Evolutionary conservation across 139 green algal genomes (phyloP).

Genomic region (Picochlorum costavermella): DNA sequence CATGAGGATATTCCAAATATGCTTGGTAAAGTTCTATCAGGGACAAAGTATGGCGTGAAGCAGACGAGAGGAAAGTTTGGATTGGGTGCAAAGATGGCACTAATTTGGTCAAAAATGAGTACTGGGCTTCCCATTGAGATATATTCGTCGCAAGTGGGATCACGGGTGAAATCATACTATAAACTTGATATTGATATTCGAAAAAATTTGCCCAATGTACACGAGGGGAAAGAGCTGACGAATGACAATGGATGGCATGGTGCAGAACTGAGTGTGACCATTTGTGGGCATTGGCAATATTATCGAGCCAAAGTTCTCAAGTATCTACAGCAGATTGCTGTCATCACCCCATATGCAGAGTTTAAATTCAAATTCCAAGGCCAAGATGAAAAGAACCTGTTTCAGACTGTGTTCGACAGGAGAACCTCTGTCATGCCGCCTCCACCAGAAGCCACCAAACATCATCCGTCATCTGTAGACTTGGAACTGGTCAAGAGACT

Average conservation of each 20-base stretch:
- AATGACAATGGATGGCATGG: slow-evolving; percentile 78
- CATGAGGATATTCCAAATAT: slow-evolving; percentile 93
- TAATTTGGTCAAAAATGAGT: slow-evolving; percentile 94
- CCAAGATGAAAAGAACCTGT: slow-evolving; percentile 49
- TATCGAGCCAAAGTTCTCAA: slow-evolving; percentile 70
- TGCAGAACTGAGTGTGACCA: slow-evolving; percentile 72
- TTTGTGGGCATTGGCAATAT: slow-evolving; percentile 84
- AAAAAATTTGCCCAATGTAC: slow-evolving; percentile 86
- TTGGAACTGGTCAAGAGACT: slow-evolving; percentile 89
- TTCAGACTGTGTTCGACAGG: slow-evolving; percentile 68
- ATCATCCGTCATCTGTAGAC: slow-evolving; percentile 83
- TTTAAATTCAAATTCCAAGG: slow-evolving; percentile 68
- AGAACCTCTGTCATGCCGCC: slow-evolving; percentile 84
- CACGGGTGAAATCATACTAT: slow-evolving; percentile 62
- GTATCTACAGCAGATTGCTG: slow-evolving; percentile 92
- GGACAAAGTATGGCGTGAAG: slow-evolving; percentile 93
- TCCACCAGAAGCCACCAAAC: slow-evolving; percentile 55
- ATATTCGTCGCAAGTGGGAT: slow-evolving; percentile 36
- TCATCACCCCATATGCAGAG: slow-evolving; percentile 92
- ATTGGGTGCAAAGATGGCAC: slow-evolving; percentile 94
- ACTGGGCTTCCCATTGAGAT: slow-evolving; percentile 90
- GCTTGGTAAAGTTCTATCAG: slow-evolving; percentile 82
- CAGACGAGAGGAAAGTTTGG: slow-evolving; percentile 96
- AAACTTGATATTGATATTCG: slow-evolving; percentile 95
- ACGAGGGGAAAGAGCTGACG: slow-evolving; percentile 49